Percentiles rank a stretch among this genome's conserved stretches.
Conservation (phyloP, 139 green algal genomes). For the Tetraselmis chui region DNA sequence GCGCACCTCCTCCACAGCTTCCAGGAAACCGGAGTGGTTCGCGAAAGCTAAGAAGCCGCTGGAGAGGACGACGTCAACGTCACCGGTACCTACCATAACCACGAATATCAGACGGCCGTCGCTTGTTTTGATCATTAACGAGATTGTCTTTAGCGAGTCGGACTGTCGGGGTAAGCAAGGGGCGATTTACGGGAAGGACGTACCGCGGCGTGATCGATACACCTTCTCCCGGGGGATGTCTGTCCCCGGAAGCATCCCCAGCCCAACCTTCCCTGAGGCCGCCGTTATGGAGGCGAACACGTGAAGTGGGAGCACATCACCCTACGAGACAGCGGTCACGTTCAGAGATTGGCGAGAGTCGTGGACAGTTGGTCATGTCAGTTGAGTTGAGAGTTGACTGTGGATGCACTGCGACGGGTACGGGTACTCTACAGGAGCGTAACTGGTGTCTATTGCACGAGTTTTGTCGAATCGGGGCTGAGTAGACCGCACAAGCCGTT, state of each 20-base stretch:
- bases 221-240: not conserved
- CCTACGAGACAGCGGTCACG: not conserved
- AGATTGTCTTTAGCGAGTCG: not conserved
- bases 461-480: not conserved
- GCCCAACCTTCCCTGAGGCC: not conserved
- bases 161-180: not conserved
- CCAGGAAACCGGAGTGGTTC: conserved; percentile 67
- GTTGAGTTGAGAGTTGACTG: no score
- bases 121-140: not conserved
- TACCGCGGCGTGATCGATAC: not conserved
- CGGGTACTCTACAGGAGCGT: not conserved
- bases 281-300: not conserved
- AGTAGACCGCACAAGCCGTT: no score
- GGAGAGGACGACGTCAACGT: conserved; percentile 65
- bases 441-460: not conserved
- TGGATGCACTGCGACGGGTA: not conserved
- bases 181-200: no score
- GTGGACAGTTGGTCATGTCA: no score
- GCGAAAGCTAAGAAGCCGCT: conserved; percentile 85
- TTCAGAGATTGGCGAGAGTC: not conserved
- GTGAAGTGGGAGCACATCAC: not conserved
- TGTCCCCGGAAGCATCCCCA: not conserved
- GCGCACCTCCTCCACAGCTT: conserved; percentile 66
- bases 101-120: not conserved
- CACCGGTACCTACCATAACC: not conserved